These are phyloP conservation scores for Dispira parvispora DNA, from an alignment of 192 early-diverging fungal genomes.

Conservation along the genomic window DNA sequence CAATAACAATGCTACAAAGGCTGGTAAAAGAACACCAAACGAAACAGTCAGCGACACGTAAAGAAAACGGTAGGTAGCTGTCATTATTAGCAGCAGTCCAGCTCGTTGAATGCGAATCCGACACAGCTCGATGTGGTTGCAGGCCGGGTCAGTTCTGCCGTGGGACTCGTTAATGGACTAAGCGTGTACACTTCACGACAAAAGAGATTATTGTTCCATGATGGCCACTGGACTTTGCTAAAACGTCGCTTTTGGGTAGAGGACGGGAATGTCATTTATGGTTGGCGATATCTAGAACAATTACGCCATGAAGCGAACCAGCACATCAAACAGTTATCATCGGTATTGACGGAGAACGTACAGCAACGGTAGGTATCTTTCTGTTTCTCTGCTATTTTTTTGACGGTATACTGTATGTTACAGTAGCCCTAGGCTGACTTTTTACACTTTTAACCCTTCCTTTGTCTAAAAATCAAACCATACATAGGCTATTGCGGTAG, in stretches of 20 bases:
- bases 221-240: neutral
- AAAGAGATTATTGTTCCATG: neutral
- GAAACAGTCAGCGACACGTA: conserved; percentile 31
- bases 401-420: neutral
- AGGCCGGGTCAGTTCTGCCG: neutral
- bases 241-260: no score
- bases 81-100: neutral
- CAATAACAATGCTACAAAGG: neutral
- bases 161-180: neutral
- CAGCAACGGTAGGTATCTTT: conserved; percentile 28
- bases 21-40: conserved; percentile 39
- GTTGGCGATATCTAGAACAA: conserved; percentile 26
- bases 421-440: no score
- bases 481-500: neutral
- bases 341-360: conserved; percentile 35
- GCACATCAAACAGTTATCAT: conserved; percentile 32
- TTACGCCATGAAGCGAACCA: conserved; percentile 33
- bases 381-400: neutral
- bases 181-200: neutral
- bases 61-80: conserved; percentile 29
- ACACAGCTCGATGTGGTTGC: neutral
- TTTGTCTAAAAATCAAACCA: no score
- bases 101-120: neutral
- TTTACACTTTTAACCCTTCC: no score
- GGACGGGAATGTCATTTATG: neutral